Conservation (phyloP, 2,329 filamentous ascomycete genomes). For the Scedosporium minutisporum region DNA sequence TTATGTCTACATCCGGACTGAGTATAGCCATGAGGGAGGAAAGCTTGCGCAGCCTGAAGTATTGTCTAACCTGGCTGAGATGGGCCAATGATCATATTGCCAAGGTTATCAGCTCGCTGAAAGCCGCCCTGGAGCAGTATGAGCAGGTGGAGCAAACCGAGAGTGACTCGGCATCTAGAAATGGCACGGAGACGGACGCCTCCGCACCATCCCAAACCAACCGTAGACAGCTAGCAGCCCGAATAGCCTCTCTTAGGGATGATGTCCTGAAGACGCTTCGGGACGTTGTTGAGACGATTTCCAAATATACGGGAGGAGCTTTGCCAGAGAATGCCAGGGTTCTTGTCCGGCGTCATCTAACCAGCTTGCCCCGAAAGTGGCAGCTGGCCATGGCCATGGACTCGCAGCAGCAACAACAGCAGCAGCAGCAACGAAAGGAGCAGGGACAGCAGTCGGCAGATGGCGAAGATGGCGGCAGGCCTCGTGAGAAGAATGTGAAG, state of each 20-base stretch:
- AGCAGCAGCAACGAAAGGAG: conserved; percentile 16
- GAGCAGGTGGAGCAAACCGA: conserved; percentile 32
- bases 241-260: conserved; percentile 56
- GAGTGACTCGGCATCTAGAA: conserved; percentile 6
- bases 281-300: conserved; percentile 74
- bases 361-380: conserved; percentile 76
- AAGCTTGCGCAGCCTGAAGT: conserved; percentile 73
- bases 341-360: conserved; percentile 75
- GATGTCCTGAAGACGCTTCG: conserved; percentile 74
- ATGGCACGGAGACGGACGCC: conserved; percentile 12
- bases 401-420: conserved; percentile 20
- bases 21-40: conserved; percentile 87
- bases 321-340: conserved; percentile 79
- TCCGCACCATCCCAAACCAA: conserved; percentile 24
- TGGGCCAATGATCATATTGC: conserved; percentile 77
- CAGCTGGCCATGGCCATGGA: conserved; percentile 52
- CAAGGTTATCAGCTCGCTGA: conserved; percentile 63
- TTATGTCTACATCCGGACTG: conserved; percentile 83
- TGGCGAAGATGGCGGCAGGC: conserved; percentile 21
- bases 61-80: conserved; percentile 70
- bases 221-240: conserved; percentile 42
- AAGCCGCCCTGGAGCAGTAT: conserved; percentile 69
- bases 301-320: conserved; percentile 82
- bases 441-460: conserved; percentile 21
- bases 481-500: conserved; percentile 31